A percentile compares a stretch with the other conserved stretches of the same genome.
phyloP scores from a whole-genome alignment of 768 basidiomycete genomes.

The Pluteus cervinus region DNA sequence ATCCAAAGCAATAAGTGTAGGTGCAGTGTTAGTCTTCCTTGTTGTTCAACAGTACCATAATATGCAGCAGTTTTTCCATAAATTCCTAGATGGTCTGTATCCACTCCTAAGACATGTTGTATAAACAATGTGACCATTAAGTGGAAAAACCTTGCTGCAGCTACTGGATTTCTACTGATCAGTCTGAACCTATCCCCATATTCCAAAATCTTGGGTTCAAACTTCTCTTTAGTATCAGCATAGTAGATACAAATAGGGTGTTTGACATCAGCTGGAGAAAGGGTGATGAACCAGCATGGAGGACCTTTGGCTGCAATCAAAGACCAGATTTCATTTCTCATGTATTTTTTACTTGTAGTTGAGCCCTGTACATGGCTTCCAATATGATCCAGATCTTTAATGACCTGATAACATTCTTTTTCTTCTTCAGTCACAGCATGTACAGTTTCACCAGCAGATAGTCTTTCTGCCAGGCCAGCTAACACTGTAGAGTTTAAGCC shows the following conservation, averaged over 20 bases:
- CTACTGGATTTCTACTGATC: slow-evolving; percentile 15
- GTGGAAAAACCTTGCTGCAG: slow-evolving; percentile 18
- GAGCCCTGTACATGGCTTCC: slow-evolving; percentile 23
- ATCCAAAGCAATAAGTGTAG: slow-evolving; percentile 27
- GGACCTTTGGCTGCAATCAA: slow-evolving; percentile 8
- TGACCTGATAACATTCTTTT: slow-evolving; percentile 17
- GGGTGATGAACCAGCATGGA: slow-evolving; percentile 3
- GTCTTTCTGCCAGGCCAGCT: slow-evolving; percentile 9
- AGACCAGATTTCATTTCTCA: slow-evolving; percentile 22
- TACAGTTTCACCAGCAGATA: slow-evolving; percentile 18
- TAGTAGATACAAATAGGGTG: slow-evolving; percentile 27
- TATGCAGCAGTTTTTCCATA: slow-evolving; percentile 16
- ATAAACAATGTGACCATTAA: slow-evolving; percentile 12
- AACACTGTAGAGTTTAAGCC: slow-evolving; percentile 17
- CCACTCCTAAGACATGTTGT: slow-evolving; percentile 6
- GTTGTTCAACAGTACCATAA: slow-evolving; percentile 27
- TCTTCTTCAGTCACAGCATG: slow-evolving; percentile 23
- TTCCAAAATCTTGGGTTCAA: not conserved
- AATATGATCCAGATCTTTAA: slow-evolving; percentile 29
- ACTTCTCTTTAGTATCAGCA: slow-evolving; percentile 11
- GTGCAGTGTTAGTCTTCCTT: slow-evolving; percentile 24
- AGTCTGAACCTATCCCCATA: slow-evolving; percentile 1
- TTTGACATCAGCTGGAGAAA: slow-evolving; percentile 9
- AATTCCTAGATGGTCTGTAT: slow-evolving; percentile 8
- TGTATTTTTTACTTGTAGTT: slow-evolving; percentile 18